Percentiles rank a stretch among this genome's conserved stretches.
Conservation (phyloP, 2,329 filamentous ascomycete species). For the Elsinoe necatrix region DNA sequence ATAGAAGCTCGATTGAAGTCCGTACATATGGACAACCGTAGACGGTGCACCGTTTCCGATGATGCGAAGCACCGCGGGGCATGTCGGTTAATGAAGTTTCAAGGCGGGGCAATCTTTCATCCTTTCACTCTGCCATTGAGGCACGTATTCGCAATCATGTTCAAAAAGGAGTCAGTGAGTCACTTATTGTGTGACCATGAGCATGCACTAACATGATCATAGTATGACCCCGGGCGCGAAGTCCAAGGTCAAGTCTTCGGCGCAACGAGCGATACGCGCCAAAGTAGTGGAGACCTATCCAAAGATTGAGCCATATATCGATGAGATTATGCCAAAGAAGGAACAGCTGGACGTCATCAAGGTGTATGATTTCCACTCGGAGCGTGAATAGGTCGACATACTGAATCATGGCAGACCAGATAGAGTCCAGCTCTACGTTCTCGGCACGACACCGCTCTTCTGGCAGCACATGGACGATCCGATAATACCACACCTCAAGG, state of each 20-base stretch:
- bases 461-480: constrained; percentile 74
- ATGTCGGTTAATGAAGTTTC: constrained; percentile 15
- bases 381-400: not conserved
- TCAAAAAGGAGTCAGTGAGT: constrained; percentile 75
- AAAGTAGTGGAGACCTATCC: constrained; percentile 80
- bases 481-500: constrained; percentile 76
- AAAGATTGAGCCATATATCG: constrained; percentile 75
- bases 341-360: constrained; percentile 83
- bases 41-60: not conserved
- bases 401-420: constrained; percentile 52
- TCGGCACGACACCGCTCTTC: constrained; percentile 73
- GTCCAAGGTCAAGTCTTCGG: constrained; percentile 95
- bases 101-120: constrained; percentile 16
- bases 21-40: not conserved
- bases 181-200: not conserved
- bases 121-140: constrained; percentile 8
- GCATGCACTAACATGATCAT: constrained; percentile 18
- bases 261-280: constrained; percentile 75
- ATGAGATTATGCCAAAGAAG: constrained; percentile 93
- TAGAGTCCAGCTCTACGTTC: constrained; percentile 77
- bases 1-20: not conserved
- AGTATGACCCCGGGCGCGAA: constrained; percentile 72
- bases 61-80: constrained; percentile 3
- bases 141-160: constrained; percentile 52
- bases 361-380: constrained; percentile 43